phyloP scores from a whole-genome alignment of 371 early-diverging fungal genomes.

The Apophysomyces variabilis region DNA sequence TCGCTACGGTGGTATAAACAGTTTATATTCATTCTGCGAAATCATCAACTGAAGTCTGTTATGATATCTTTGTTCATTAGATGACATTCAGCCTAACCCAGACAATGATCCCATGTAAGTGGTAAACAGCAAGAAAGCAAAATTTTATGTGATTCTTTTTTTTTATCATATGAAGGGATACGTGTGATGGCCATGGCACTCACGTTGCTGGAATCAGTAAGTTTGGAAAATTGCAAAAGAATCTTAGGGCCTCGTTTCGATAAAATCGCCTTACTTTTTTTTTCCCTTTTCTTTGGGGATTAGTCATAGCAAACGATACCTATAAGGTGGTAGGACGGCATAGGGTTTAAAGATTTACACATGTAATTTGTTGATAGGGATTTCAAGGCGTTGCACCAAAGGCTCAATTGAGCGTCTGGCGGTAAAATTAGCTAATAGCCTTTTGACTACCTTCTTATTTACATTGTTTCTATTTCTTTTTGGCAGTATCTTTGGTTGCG shows the following conservation, averaged over 20 bases:
- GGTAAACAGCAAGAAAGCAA: not conserved
- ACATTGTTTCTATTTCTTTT: not conserved
- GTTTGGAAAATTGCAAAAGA: not conserved
- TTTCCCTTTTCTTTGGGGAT: too few species aligned
- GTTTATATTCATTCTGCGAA: not conserved
- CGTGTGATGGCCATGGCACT: conserved; percentile 54
- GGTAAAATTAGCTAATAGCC: conserved; percentile 4
- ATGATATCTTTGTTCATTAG: not conserved
- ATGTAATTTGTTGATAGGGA: conserved; percentile 10
- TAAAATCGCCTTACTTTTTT: too few species aligned
- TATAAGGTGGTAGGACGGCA: conserved; percentile 10
- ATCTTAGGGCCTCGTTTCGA: too few species aligned
- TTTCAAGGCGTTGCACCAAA: conserved; percentile 24
- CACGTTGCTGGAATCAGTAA: conserved; percentile 58
- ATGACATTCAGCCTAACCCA: not conserved
- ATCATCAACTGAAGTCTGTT: too few species aligned
- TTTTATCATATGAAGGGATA: conserved; percentile 15
- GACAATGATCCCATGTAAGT: conserved; percentile 27
- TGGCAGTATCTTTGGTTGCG: conserved; percentile 17
- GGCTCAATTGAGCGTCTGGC: conserved; percentile 19
- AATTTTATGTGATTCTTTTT: not conserved
- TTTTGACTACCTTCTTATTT: not conserved
- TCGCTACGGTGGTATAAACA: conserved; percentile 12
- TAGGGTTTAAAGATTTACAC: not conserved
- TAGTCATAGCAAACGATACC: conserved; percentile 50